Evolutionary conservation across 2,329 filamentous ascomycete species (phyloP), one percentile per base, ranked within the genome.

Genomic region (Alternaria sp.): DNA sequence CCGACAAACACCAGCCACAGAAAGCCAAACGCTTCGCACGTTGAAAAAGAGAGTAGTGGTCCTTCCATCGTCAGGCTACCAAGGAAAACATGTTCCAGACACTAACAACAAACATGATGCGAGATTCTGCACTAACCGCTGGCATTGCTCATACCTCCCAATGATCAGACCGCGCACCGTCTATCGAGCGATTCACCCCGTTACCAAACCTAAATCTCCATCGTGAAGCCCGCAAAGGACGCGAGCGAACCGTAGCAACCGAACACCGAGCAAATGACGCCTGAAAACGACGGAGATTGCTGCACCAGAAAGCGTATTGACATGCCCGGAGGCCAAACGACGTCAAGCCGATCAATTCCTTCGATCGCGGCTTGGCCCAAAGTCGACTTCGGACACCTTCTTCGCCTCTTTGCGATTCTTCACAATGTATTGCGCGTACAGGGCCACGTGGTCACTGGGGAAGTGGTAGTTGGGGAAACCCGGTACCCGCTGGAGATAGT

Each of bases 381-480:
- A 80, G 65, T 80, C 78, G 46, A 79, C 73, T 63, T 80, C 69
- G 45, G 75, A 72, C 9, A 74, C 71, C 66, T 80, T 79, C 83
- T 90, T 91, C 57, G 59, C 62, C 50, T 95, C 92, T 83, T 96
- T 96, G 73, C 92, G 89, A 40, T 89, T 87, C 84, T 97, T 97
- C 84, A 97, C 91, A 71, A 91, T 89, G 80, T 97, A 96, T 78
- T 97, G 92, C 57, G 92, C 91, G 85, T 94, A 90, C 76, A 97
- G 89, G 76, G 94, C 92, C 72, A 97, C 88, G 80, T 97, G 94
- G 77, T 97, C 94, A 72, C 92, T 93, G 1, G 94, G 94, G 85
- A 96, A 97, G 82, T 97, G 93, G 82, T 93, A 95, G 79, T 96
- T 94, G 19, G 94, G 94, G 81, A 97, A 97, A 0, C 93, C 93